Conservation (phyloP, 1,139 yeast genomes). For the Pichia sp. region DNA sequence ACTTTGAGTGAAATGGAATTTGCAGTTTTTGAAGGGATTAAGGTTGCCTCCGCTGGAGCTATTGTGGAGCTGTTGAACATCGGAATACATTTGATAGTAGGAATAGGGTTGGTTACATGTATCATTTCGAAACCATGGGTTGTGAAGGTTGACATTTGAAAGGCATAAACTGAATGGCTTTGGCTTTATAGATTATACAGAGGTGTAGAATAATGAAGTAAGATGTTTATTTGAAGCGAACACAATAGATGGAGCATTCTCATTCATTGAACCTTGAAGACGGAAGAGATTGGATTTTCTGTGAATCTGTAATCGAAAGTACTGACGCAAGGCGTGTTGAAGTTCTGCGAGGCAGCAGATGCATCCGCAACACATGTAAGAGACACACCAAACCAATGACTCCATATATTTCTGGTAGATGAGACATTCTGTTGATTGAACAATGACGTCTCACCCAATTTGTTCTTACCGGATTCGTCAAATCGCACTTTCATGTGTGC, state of each 20-base stretch:
- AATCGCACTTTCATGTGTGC: conserved; percentile 61
- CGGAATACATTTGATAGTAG: conserved; percentile 14
- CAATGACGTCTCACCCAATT: conserved; percentile 51
- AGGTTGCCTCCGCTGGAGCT: conserved; percentile 14
- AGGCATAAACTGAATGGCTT: neutral
- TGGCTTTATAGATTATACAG: neutral
- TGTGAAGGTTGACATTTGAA: conserved; percentile 6
- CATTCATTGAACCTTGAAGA: conserved; percentile 32
- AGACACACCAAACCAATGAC: conserved; percentile 64
- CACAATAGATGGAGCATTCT: too few species aligned
- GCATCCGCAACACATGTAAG: conserved; percentile 55
- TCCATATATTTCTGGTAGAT: conserved; percentile 20
- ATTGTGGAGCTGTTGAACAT: conserved; percentile 12
- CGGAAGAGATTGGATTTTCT: conserved; percentile 51
- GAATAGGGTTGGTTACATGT: conserved; percentile 12
- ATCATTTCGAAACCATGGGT: conserved; percentile 20
- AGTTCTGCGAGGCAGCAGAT: conserved; percentile 34
- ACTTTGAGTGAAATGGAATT: too few species aligned
- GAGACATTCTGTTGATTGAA: conserved; percentile 30
- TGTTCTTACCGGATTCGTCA: conserved; percentile 64
- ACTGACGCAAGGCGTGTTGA: conserved; percentile 38
- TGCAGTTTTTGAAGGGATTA: too few species aligned
- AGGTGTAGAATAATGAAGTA: too few species aligned
- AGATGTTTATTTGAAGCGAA: too few species aligned
- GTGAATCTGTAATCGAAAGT: conserved; percentile 62